Base-by-base conservation (phyloP, 2,329 filamentous ascomycete genomes). In the Aspergillus latus region DNA sequence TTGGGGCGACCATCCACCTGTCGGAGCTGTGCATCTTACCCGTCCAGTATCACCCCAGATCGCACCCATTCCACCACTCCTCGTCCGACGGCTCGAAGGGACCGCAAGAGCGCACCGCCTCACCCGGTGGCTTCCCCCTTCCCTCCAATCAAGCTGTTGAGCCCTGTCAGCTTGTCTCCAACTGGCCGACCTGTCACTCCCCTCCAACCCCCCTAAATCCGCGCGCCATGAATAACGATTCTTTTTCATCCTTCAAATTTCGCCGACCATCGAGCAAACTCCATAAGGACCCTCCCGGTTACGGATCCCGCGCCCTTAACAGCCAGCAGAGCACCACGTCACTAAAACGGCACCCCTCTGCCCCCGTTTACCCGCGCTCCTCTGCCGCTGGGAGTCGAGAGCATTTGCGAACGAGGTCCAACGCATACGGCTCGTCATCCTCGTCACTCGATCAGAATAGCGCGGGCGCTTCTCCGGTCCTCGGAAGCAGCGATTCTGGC, bases 381-480 rank as follows among this genome's bases (percentile, higher is more conserved):
- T 74, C 73, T 56, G 67, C 68, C 49, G 69, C 66, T 60, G 66
- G 66, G 55, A 71, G 66, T 65, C 69, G 70, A 64, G 74, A 78
- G 64, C 75, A 76, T 63, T 61, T 72, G 53, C 73, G 76, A 49
- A 77, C 77, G 29, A 70, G 74, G 61, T 79, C 77, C 42, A 76
- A 73, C 69, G 73, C 73, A 32, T 78, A 76, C 67, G 75, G 71
- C 43, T 80, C 77, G 5, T 78, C 76, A 13, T 76, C 72, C 16
- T 79, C 78, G n/a, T 79, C 76, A 7, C 67, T 79, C 57, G 77
- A 80, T 37, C 74, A 75, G 60, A 66, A 72, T 37, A 77, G 73
- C 61, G 68, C 68, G 34, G 70, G 67, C 46, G 70, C 71, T 7
- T 78, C 76, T 21, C 75, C 76, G 49, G 66, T 72, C 34, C 64